These are phyloP conservation scores for Cruciata laevipes DNA, from an alignment of 257 asterid genomes.

Conservation along the genomic window DNA sequence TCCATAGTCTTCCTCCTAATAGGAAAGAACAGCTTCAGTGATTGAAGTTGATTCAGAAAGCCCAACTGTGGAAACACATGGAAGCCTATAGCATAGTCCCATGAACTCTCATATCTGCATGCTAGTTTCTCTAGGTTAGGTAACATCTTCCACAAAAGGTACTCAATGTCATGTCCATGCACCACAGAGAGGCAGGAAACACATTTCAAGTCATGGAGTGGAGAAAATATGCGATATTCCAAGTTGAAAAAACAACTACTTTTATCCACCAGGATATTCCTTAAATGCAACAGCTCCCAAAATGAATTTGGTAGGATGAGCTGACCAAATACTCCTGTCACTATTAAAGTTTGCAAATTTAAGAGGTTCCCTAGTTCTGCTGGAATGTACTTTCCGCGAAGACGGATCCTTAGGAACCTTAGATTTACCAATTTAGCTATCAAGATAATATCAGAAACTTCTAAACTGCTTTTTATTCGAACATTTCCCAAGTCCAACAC, in stretches of 20 bases:
- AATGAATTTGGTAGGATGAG: slow-evolving; percentile 1
- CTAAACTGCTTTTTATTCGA: too few relatives aligned
- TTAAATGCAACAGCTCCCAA: neutral
- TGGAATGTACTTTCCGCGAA: neutral
- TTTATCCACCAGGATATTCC: neutral
- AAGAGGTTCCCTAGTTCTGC: neutral
- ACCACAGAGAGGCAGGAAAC: neutral
- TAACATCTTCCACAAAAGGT: neutral
- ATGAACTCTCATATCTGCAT: neutral
- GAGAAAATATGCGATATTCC: neutral
- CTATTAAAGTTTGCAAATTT: slow-evolving; percentile 1
- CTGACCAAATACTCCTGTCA: neutral
- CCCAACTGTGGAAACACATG: neutral
- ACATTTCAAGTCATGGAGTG: neutral
- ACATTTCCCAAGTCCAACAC: too few relatives aligned
- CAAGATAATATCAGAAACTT: neutral
- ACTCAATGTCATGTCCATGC: neutral
- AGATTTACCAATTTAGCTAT: neutral
- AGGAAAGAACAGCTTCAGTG: neutral
- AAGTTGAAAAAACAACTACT: neutral
- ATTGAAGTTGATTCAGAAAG: neutral
- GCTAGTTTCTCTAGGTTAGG: neutral
- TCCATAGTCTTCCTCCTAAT: too few relatives aligned
- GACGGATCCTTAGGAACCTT: neutral
- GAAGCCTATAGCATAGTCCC: neutral